Base-by-base conservation (phyloP, 2,329 filamentous ascomycete species). In the Calonectria pseudoreteaudii region DNA sequence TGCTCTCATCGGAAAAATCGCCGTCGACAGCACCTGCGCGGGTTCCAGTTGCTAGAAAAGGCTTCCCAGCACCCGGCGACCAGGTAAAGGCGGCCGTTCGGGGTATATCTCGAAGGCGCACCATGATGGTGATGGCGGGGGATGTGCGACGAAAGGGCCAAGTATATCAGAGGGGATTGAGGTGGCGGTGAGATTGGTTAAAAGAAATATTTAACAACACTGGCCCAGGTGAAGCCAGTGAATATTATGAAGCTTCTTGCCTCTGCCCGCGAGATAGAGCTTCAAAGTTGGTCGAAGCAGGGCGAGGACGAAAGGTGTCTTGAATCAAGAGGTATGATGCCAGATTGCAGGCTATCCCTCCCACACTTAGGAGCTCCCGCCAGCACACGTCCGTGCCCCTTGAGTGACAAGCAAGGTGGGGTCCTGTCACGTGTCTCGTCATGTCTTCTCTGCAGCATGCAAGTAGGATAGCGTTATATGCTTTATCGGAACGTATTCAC, bases 21-120 rank as follows among this genome's bases (percentile, higher is more conserved):
- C 95, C 96, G 86, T 98, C 95, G 52, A 99, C 95, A 80, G 97
- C 97, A 76, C 97, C 97, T 75, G 97, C 96, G 80, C 96, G 93
- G 60, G 97, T 99, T 81, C 97, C 97, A 34, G 97, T 99, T 74
- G 95, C 96, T 77, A 99, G 89, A 79, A 98, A 89, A 80, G 96
- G 95, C 79, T 93, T 92, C 49, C 91, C 90, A 66, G 94, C 87
- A 80, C 93, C 94, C 31, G 96, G 94, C 79, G 95, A 98, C 96
- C 97, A 99, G 83, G 97, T 95, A 86, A 99, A 99, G 82, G 96
- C 94, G 85, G 96, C 97, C 82, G 97, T 99, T 87, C 97, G 93
- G 85, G 95, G 94, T 83, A 99, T 97, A 89, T 98, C 96, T 90
- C 96, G 93, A 86, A 98, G 90, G 88, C 95, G 94, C 86, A 98